A percentile compares a stretch with the other conserved stretches of the same genome.
Conservation (phyloP, 2,329 filamentous ascomycete genomes). For the Rhynchosporium graminicola region DNA sequence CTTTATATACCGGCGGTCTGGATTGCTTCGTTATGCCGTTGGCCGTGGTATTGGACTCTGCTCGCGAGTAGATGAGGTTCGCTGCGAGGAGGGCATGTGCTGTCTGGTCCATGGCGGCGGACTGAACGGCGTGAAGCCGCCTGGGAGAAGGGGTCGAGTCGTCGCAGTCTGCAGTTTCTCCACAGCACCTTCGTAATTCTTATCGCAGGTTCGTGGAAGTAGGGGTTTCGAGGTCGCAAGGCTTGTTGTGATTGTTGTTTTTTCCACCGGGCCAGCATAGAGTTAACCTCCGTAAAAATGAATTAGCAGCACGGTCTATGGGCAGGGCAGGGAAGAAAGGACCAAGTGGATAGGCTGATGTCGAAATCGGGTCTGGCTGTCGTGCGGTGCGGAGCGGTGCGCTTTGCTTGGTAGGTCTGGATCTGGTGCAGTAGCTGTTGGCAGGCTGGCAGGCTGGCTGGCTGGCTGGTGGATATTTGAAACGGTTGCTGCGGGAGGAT, state of each 20-base stretch:
- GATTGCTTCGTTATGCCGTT: constrained; percentile 28
- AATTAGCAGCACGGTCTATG: constrained; percentile 15
- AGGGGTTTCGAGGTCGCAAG: background rate
- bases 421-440: constrained; percentile 7
- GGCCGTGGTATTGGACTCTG: constrained; percentile 41
- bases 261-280: constrained; percentile 14
- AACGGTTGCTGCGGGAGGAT: constrained; percentile 35
- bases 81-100: constrained; percentile 43
- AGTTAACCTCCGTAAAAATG: constrained; percentile 12
- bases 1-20: constrained; percentile 64
- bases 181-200: constrained; percentile 20
- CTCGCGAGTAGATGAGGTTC: constrained; percentile 48
- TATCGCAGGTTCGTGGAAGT: constrained; percentile 16
- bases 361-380: constrained; percentile 15
- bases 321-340: constrained; percentile 16
- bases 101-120: constrained; percentile 43
- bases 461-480: constrained; percentile 25
- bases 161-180: constrained; percentile 20
- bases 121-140: constrained; percentile 24
- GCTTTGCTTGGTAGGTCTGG: constrained; percentile 2
- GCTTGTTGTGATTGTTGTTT: constrained; percentile 20
- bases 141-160: constrained; percentile 15
- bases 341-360: constrained; percentile 18
- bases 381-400: background rate
- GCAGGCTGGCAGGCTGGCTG: background rate